A percentile compares a stretch with the other conserved stretches of the same genome.
Evolutionary conservation across 73 alveolate species (phyloP).

Genomic region (Symbiodinium pilosum): DNA sequence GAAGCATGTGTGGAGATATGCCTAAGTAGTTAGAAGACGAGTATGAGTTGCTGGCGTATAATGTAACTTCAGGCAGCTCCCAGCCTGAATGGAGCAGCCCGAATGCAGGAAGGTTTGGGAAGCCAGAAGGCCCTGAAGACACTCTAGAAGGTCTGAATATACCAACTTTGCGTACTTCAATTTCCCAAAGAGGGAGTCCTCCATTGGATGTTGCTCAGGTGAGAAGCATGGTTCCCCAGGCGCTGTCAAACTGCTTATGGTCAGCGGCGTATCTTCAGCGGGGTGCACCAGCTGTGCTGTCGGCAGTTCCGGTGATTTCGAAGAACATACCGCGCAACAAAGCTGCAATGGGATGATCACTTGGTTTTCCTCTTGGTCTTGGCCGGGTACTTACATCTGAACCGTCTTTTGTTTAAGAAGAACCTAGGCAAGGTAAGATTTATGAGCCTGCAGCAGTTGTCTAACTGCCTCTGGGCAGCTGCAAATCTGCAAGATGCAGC

Average conservation of each 20-base stretch:
- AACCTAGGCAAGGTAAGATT: not conserved
- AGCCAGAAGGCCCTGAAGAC: no score
- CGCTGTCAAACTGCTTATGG: not conserved
- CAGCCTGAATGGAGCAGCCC: no score
- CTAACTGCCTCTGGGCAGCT: not conserved
- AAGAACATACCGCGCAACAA: not conserved
- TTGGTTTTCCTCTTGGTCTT: no score
- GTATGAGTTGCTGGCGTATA: no score
- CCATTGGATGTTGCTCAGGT: not conserved
- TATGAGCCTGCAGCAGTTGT: not conserved
- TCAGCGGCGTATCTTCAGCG: not conserved
- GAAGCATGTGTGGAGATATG: no score
- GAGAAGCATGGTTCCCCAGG: not conserved
- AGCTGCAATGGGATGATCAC: no score
- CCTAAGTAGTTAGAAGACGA: no score
- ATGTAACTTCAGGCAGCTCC: no score
- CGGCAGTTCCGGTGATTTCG: not conserved
- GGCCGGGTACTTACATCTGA: no score
- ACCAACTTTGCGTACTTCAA: not conserved
- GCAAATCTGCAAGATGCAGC: not conserved
- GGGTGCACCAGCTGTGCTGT: not conserved
- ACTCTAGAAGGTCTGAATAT: no score
- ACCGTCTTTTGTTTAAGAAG: no score
- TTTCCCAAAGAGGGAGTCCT: not conserved
- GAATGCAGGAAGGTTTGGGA: no score